Conservation (phyloP, 2,329 filamentous ascomycete genomes). For the Trichoderma gracile region DNA sequence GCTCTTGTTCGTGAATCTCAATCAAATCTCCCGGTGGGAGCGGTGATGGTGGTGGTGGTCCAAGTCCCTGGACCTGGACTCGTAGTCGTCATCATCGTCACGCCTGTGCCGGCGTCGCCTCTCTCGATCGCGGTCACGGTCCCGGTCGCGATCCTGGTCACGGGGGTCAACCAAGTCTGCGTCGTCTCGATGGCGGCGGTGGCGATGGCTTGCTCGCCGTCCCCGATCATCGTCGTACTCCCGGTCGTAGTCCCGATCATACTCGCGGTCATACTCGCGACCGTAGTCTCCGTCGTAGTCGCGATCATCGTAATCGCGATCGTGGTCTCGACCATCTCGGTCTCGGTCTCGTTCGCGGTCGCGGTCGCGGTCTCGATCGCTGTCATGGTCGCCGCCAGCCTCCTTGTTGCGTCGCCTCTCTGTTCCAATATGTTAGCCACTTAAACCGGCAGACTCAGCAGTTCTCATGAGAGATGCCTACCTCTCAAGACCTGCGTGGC, state of each 20-base stretch:
- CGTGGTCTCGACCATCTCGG: constrained; percentile 29
- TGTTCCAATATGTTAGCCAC: background rate
- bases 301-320: constrained; percentile 29
- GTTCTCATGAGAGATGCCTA: constrained; percentile 42
- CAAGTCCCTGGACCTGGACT: constrained; percentile 24
- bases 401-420: constrained; percentile 39
- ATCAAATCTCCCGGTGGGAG: constrained; percentile 29
- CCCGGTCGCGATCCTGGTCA: constrained; percentile 38
- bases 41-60: constrained; percentile 30
- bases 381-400: constrained; percentile 32
- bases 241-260: constrained; percentile 28
- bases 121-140: constrained; percentile 36
- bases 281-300: constrained; percentile 27
- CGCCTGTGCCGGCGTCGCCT: constrained; percentile 30
- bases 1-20: background rate
- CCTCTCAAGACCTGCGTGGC: constrained; percentile 81
- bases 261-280: constrained; percentile 31
- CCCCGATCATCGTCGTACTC: constrained; percentile 25
- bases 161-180: constrained; percentile 38
- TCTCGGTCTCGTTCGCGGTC: background rate
- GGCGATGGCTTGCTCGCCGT: constrained; percentile 28
- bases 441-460: too few species aligned
- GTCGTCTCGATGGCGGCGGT: constrained; percentile 28
- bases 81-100: constrained; percentile 32
- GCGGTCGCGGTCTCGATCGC: constrained; percentile 29